Conservation (phyloP, 129 eudicot species). For the Arctium lappa region DNA sequence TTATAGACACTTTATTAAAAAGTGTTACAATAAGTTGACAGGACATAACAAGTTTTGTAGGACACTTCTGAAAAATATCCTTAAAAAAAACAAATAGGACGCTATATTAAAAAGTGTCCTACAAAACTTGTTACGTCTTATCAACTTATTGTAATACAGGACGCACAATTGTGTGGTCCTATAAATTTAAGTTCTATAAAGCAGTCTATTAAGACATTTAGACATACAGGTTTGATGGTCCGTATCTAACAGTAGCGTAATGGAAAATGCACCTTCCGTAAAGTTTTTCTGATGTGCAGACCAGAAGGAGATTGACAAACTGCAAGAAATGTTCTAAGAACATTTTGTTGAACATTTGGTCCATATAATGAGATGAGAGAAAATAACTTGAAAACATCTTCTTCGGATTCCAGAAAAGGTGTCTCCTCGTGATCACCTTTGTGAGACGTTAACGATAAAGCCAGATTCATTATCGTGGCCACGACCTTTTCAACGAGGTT, state of each 20-base stretch:
- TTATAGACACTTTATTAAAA: too few relatives aligned
- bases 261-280: slow-evolving; percentile 36
- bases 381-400: slow-evolving; percentile 51
- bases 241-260: not conserved
- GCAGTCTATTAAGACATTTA: too few relatives aligned
- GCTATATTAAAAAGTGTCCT: too few relatives aligned
- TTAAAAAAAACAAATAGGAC: too few relatives aligned
- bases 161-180: too few relatives aligned
- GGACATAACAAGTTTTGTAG: too few relatives aligned
- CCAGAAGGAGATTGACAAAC: slow-evolving; percentile 42
- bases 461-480: slow-evolving; percentile 44
- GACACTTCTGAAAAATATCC: too few relatives aligned
- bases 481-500: slow-evolving; percentile 36
- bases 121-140: too few relatives aligned
- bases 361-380: slow-evolving; percentile 45
- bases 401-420: slow-evolving; percentile 39
- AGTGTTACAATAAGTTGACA: too few relatives aligned
- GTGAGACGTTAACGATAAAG: slow-evolving; percentile 24
- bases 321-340: slow-evolving; percentile 49
- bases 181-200: too few relatives aligned
- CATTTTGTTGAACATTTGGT: slow-evolving; percentile 45
- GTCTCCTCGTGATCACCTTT: slow-evolving; percentile 16
- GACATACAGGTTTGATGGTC: too few relatives aligned
- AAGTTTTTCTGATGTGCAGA: slow-evolving; percentile 28
- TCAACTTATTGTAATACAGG: too few relatives aligned